Evolutionary conservation across 169 alveolate species (phyloP).

Genomic region (Amoebophrya sp.): DNA sequence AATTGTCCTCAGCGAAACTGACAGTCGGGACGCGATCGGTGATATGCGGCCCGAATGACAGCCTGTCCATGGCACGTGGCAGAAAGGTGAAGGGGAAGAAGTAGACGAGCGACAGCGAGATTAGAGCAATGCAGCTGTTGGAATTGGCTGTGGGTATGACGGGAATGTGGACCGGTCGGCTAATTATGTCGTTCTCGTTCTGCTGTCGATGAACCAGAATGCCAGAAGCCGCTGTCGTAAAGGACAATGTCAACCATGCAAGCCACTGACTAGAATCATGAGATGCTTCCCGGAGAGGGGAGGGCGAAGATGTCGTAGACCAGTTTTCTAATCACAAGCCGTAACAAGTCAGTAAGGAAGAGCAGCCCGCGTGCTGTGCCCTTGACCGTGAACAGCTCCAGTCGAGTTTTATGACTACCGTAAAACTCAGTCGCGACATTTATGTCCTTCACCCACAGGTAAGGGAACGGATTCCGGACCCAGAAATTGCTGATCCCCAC

Average conservation of each 20-base stretch:
- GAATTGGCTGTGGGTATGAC: too few relatives aligned
- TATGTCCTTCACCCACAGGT: constrained; percentile 13
- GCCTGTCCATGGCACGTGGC: not conserved
- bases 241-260: too few relatives aligned
- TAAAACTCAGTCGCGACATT: not conserved
- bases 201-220: too few relatives aligned
- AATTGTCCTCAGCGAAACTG: not conserved
- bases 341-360: not conserved
- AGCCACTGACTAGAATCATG: too few relatives aligned
- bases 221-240: too few relatives aligned
- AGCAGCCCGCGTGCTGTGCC: not conserved
- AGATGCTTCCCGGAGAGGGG: too few relatives aligned
- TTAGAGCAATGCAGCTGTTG: too few relatives aligned
- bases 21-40: constrained; percentile 14
- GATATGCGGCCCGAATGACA: not conserved
- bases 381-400: not conserved
- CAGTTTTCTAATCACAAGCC: too few relatives aligned
- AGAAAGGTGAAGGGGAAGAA: not conserved
- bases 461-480: not conserved
- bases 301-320: too few relatives aligned
- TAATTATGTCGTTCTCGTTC: too few relatives aligned
- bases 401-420: not conserved
- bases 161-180: too few relatives aligned
- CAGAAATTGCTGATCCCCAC: not conserved
- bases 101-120: constrained; percentile 14